Evolutionary conservation across 225 moss, liverwort and hornwort species (phyloP).

Genomic region (Marchantia polymorpha): DNA sequence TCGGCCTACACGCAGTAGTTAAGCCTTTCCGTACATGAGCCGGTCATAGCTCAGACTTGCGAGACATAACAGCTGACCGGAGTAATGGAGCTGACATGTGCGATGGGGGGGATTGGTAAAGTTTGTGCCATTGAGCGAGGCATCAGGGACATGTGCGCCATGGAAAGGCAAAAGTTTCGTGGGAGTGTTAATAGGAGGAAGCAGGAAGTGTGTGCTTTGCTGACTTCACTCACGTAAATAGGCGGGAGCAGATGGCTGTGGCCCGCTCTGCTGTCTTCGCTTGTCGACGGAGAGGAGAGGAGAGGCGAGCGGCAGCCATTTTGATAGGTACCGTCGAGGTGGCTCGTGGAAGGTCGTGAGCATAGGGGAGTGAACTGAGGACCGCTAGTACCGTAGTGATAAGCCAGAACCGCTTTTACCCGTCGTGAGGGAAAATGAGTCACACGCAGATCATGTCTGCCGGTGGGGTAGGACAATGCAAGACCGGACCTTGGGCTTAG

Average conservation of each 20-base stretch:
- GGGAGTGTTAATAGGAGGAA: background rate
- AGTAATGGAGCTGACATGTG: constrained; percentile 4
- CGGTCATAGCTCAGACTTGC: background rate
- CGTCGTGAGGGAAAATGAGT: too few relatives aligned
- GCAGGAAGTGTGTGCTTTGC: background rate
- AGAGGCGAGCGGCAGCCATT: background rate
- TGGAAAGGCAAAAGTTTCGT: background rate
- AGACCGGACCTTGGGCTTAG: too few relatives aligned
- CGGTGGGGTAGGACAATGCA: too few relatives aligned
- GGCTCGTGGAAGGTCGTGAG: background rate
- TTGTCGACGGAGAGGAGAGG: background rate
- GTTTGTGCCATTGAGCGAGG: background rate
- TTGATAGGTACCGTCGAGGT: background rate
- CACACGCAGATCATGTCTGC: too few relatives aligned
- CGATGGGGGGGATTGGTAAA: background rate
- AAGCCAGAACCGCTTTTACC: too few relatives aligned
- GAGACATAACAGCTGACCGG: background rate
- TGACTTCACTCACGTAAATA: background rate
- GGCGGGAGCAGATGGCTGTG: background rate
- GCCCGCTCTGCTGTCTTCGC: background rate
- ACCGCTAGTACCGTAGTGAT: too few relatives aligned
- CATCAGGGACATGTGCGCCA: background rate
- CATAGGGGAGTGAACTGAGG: too few relatives aligned
- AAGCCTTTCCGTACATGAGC: background rate
- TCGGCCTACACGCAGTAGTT: too few relatives aligned